A percentile compares a stretch with the other conserved stretches of the same genome.
phyloP scores from a whole-genome alignment of 345 rosid species.

The Corchorus capsularis region DNA sequence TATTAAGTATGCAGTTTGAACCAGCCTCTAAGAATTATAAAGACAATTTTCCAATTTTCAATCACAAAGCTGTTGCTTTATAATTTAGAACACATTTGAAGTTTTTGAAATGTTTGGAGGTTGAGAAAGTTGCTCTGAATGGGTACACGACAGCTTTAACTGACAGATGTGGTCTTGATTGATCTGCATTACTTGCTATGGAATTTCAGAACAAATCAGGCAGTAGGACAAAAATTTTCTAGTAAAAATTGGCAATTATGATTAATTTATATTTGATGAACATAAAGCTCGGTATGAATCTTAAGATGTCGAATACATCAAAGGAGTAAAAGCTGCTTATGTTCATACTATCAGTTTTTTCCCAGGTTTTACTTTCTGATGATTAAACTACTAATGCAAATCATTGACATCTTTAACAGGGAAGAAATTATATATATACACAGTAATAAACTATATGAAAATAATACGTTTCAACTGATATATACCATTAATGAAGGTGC shows the following conservation, averaged over 20 bases:
- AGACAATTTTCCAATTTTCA: neutral
- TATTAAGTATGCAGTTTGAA: neutral
- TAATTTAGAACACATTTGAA: too few relatives aligned
- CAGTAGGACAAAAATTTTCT: neutral
- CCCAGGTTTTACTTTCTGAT: neutral
- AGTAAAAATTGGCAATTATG: neutral
- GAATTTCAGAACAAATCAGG: neutral
- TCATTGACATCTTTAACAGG: neutral
- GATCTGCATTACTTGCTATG: neutral
- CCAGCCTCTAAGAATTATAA: too few relatives aligned
- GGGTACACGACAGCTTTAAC: neutral
- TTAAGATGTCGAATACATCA: neutral
- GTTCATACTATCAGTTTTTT: neutral
- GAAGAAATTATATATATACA: neutral
- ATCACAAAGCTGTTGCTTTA: neutral
- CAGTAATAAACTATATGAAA: neutral
- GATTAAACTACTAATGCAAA: neutral
- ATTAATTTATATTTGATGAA: neutral
- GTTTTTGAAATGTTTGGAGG: neutral
- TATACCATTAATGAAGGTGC: neutral
- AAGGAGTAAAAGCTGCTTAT: neutral
- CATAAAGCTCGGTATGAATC: neutral
- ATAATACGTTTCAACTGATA: neutral
- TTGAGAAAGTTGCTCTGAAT: neutral
- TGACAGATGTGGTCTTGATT: neutral